Conservation (phyloP, 306 rosid genomes). For the Begonia fuchsioides region DNA sequence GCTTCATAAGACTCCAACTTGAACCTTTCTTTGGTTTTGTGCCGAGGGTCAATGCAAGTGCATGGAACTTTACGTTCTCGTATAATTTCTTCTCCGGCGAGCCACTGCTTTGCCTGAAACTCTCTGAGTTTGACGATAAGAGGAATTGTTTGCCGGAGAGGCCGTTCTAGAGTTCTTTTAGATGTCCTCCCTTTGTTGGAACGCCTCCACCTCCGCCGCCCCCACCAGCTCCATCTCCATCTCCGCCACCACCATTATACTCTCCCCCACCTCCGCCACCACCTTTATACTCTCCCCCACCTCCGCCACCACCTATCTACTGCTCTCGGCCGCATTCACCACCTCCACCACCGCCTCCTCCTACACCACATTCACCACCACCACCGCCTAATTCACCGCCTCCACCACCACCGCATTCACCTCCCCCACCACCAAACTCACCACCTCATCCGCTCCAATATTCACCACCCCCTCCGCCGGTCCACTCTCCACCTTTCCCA, state of each 20-base stretch:
- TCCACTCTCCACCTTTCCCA: conserved; percentile 19
- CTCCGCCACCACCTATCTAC: conserved; percentile 22
- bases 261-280: conserved; percentile 43
- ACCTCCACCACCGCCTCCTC: conserved; percentile 26
- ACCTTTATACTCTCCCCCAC: conserved; percentile 54
- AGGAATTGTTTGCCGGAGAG: conserved; percentile 62
- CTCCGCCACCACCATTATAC: no score
- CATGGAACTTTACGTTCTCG: conserved; percentile 76
- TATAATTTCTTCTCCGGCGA: conserved; percentile 81
- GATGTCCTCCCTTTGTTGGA: conserved; percentile 30
- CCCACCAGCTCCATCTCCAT: no score
- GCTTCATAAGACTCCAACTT: conserved; percentile 61
- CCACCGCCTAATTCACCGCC: conserved; percentile 53
- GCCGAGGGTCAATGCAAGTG: conserved; percentile 39
- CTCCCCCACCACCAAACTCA: conserved; percentile 58
- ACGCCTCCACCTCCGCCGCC: conserved; percentile 11
- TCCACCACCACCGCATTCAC: conserved; percentile 18
- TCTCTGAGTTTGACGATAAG: conserved; percentile 45
- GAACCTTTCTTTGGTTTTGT: conserved; percentile 65
- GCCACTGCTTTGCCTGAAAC: conserved; percentile 45
- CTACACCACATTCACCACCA: conserved; percentile 61
- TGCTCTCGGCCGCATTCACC: background rate
- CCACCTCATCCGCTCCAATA: conserved; percentile 39
- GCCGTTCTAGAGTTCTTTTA: conserved; percentile 53
- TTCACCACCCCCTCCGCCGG: conserved; percentile 42